phyloP scores from a whole-genome alignment of 108 stramenopile species.

The Cyclotella sp. region DNA sequence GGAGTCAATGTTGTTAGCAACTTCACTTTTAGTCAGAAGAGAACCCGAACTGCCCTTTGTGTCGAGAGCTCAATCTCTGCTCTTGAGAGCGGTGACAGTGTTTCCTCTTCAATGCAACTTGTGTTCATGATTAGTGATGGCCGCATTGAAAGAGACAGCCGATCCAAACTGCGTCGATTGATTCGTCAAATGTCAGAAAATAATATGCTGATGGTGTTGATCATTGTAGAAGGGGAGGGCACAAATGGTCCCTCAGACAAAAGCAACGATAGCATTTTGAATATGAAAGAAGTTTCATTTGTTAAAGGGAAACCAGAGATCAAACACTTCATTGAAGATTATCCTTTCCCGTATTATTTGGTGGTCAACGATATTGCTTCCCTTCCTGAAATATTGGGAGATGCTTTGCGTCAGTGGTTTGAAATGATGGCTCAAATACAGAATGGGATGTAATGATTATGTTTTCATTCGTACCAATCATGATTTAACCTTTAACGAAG shows the following conservation, averaged over 20 bases:
- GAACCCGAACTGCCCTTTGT: slow-evolving; percentile 90
- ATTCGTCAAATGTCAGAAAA: slow-evolving; percentile 92
- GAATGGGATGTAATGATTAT: slow-evolving; percentile 6
- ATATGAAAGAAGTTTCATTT: slow-evolving; percentile 94
- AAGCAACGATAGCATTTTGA: slow-evolving; percentile 90
- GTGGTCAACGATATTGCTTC: slow-evolving; percentile 86
- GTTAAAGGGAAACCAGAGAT: slow-evolving; percentile 91
- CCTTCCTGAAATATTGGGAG: slow-evolving; percentile 96
- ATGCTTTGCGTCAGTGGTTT: slow-evolving; percentile 98
- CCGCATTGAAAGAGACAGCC: slow-evolving; percentile 92
- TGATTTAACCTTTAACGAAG: background rate
- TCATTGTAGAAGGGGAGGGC: slow-evolving; percentile 88
- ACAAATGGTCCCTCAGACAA: slow-evolving; percentile 28
- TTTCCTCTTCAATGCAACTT: slow-evolving; percentile 86
- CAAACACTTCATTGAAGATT: slow-evolving; percentile 96
- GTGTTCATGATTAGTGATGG: slow-evolving; percentile 97
- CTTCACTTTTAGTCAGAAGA: slow-evolving; percentile 89
- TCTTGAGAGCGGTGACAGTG: slow-evolving; percentile 63
- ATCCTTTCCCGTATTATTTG: slow-evolving; percentile 98
- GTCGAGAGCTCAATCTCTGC: slow-evolving; percentile 85
- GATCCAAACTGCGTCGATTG: slow-evolving; percentile 79
- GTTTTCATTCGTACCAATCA: background rate
- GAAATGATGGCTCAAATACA: slow-evolving; percentile 87
- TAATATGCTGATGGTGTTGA: slow-evolving; percentile 93
- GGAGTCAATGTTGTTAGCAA: slow-evolving; percentile 81